These are phyloP conservation scores for Exophiala sp. DNA, from an alignment of 2,329 filamentous ascomycete genomes.

Conservation along the genomic window DNA sequence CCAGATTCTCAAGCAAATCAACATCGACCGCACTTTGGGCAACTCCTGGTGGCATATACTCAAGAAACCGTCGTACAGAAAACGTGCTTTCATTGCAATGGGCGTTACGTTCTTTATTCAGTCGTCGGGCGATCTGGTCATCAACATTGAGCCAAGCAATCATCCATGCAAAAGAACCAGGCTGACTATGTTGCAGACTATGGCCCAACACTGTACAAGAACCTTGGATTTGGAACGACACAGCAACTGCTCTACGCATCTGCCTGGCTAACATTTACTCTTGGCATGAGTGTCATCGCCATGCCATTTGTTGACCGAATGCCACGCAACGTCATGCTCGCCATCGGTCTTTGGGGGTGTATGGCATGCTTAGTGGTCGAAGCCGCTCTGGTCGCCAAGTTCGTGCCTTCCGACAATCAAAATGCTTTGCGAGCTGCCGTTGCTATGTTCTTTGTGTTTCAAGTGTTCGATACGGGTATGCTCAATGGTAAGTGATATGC, in stretches of 20 bases:
- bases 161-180: too few species aligned
- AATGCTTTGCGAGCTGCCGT: slow-evolving; percentile 35
- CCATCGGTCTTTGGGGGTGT: slow-evolving; percentile 39
- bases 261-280: slow-evolving; percentile 25
- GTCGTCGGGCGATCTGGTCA: slow-evolving; percentile 38
- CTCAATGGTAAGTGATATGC: too few species aligned
- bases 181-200: slow-evolving; percentile 30
- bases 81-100: slow-evolving; percentile 18
- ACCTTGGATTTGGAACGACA: slow-evolving; percentile 42
- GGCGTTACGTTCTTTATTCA: slow-evolving; percentile 22
- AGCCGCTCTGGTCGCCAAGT: slow-evolving; percentile 36
- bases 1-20: slow-evolving; percentile 26
- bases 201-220: slow-evolving; percentile 43
- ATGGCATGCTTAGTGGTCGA: slow-evolving; percentile 39
- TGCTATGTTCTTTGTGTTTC: slow-evolving; percentile 41
- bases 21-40: slow-evolving; percentile 21
- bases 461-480: too few species aligned
- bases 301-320: slow-evolving; percentile 22
- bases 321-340: slow-evolving; percentile 21
- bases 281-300: slow-evolving; percentile 20
- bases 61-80: slow-evolving; percentile 22
- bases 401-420: slow-evolving; percentile 34
- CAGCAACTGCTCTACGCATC: slow-evolving; percentile 23
- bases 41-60: slow-evolving; percentile 21
- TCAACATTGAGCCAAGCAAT: slow-evolving; percentile 32